Percentiles rank a stretch among this genome's conserved stretches.
Evolutionary conservation across 116 monocot species (phyloP).

Genomic region (Cymodocea nodosa): DNA sequence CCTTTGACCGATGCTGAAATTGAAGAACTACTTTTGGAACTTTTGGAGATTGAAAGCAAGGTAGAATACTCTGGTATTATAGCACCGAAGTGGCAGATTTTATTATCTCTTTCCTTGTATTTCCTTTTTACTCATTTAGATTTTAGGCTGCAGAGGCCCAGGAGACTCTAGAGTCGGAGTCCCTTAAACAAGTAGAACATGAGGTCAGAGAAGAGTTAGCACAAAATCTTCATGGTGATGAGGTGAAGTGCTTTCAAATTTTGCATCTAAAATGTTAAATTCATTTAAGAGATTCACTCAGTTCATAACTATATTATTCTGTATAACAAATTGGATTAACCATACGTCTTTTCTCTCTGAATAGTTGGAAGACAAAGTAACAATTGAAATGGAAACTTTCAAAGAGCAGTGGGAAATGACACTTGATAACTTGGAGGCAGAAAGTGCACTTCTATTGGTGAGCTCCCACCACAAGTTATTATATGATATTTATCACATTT

Average conservation of each 20-base stretch:
- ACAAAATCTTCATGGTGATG: conserved; percentile 61
- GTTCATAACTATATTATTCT: neutral
- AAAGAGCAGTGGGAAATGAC: conserved; percentile 60
- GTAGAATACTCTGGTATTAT: conserved; percentile 29
- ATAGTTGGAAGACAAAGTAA: conserved; percentile 73
- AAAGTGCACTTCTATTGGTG: conserved; percentile 71
- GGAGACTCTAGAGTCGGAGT: conserved; percentile 84
- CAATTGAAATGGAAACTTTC: conserved; percentile 65
- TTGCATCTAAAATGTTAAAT: neutral
- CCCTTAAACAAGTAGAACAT: conserved; percentile 61
- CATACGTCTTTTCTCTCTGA: conserved; percentile 4
- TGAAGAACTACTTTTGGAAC: conserved; percentile 70
- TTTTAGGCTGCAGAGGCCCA: conserved; percentile 94
- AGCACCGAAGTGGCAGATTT: too few species aligned
- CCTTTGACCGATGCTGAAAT: conserved; percentile 66
- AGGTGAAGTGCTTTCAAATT: conserved; percentile 18
- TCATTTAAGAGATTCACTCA: neutral
- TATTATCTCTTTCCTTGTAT: neutral
- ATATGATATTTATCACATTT: neutral
- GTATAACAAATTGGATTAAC: neutral
- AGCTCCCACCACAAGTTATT: conserved; percentile 3
- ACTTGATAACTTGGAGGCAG: conserved; percentile 79
- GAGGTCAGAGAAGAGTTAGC: conserved; percentile 79
- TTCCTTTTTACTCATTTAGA: conserved; percentile 20
- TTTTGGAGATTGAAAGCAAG: conserved; percentile 86